Percentiles rank a stretch among this genome's conserved stretches.
Evolutionary conservation across 2,329 filamentous ascomycete genomes (phyloP).

Genomic region (Aspergillus pseudotamarii): DNA sequence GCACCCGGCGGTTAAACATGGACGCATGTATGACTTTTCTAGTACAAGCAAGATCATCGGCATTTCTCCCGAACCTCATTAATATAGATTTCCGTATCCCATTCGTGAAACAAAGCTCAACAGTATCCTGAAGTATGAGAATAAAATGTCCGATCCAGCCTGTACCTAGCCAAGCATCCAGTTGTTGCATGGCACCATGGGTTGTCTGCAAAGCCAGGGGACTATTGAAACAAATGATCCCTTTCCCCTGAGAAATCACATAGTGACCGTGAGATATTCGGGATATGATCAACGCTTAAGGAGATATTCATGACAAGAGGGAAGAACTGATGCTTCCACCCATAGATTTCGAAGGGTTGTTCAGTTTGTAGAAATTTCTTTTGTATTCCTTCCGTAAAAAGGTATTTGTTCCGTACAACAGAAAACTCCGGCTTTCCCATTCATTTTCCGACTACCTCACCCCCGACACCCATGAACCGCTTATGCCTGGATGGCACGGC

Average conservation of each 20-base stretch:
- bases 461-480: conserved; percentile 34
- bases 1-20: not conserved
- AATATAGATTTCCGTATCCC: conserved; percentile 19
- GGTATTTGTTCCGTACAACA: conserved; percentile 36
- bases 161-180: conserved; percentile 8
- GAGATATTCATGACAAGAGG: conserved; percentile 5
- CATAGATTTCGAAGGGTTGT: conserved; percentile 3
- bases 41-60: not conserved
- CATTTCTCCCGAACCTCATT: not conserved
- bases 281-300: conserved; percentile 9
- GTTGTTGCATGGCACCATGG: not conserved
- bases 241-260: conserved; percentile 1
- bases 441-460: conserved; percentile 33
- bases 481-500: conserved; percentile 62
- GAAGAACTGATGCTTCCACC: not conserved
- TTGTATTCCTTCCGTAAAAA: conserved; percentile 33
- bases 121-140: conserved; percentile 17
- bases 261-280: not conserved
- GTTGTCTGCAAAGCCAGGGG: not conserved
- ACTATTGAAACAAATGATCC: conserved; percentile 6
- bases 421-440: conserved; percentile 43
- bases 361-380: conserved; percentile 19
- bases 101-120: conserved; percentile 23
- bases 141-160: conserved; percentile 10
- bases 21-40: conserved; percentile 11